Base-by-base conservation (phyloP, 139 green algal genomes). In the Volvox reticuliferus region DNA sequence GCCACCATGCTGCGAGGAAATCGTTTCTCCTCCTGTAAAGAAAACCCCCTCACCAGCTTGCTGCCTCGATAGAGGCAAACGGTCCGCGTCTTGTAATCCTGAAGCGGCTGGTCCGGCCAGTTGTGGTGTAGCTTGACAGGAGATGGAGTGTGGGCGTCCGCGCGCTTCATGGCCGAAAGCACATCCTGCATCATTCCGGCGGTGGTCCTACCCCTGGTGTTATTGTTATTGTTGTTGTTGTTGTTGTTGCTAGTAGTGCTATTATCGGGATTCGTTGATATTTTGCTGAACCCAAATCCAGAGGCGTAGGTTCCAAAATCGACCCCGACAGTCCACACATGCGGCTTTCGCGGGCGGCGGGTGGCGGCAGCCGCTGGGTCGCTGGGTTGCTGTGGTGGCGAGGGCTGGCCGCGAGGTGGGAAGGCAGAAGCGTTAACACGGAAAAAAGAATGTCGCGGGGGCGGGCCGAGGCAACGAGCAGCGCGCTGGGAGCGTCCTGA, bases 301-400 rank as follows among this genome's bases (percentile, higher is more conserved):
- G 69, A 82, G 13, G n/a, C 85, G 5, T 73, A 55, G 28, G 85
- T 89, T 14, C 85, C 85, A 32, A 89, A 89, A 37, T 89, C 85
- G 1, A 89, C 28, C n/a, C 85, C 85, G 18, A 89, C 44, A 18
- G 20, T 30, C 36, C 44, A 35, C 30, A n/a, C 84, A 24, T 22
- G 44, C 55, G 61, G 44, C 26, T 18, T 86, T 37, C 79, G 78
- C 36, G 36, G 36, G 20, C 78, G 78, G 78, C 78, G 5, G 71
- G 16, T 37, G 32, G 75, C 32, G 32, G 75, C 32, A 55, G 44
- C 44, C 78, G 78, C 36, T 30, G 78, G 37, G 37, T 28, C 80
- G n/a, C 50, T 22, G 28, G 78, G 35, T 30, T 65, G 36, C 36
- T 35, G 78, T 35, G 32, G 78, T 35, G 36, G 33, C 19, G 33